phyloP scores from a whole-genome alignment of 139 green algal genomes.

The Astrephomene gubernaculifera region DNA sequence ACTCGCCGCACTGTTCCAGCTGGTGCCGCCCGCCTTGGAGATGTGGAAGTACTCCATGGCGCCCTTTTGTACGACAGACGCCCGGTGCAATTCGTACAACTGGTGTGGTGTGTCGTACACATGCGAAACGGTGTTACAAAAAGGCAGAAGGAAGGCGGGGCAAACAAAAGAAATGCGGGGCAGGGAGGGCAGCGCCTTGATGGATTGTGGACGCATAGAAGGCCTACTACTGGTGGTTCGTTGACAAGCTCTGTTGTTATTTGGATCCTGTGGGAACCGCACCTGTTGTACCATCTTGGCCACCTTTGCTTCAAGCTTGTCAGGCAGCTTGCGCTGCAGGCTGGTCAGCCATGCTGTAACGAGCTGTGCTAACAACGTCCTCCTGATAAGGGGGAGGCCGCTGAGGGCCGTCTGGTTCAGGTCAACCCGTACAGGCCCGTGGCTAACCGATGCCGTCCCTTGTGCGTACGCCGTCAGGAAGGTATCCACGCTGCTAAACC shows the following conservation, averaged over 20 bases:
- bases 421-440: not conserved
- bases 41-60: conserved; percentile 41
- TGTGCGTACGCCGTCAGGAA: not conserved
- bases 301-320: not conserved
- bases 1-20: conserved; percentile 33
- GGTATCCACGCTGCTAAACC: not conserved
- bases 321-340: not conserved
- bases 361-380: not conserved
- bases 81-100: conserved; percentile 22
- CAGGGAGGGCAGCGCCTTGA: no score
- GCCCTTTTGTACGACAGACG: not conserved
- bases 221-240: no score
- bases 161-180: no score
- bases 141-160: no score
- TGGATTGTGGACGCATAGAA: no score
- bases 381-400: conserved; percentile 6
- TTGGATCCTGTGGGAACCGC: no score
- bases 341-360: not conserved
- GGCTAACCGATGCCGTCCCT: not conserved
- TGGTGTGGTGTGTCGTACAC: not conserved
- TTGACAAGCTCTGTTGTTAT: no score
- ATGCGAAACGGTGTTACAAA: no score
- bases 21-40: conserved; percentile 32
- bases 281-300: not conserved
- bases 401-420: not conserved